Conservation (phyloP, 73 alveolate genomes). For the Paramecium biaurelia region DNA sequence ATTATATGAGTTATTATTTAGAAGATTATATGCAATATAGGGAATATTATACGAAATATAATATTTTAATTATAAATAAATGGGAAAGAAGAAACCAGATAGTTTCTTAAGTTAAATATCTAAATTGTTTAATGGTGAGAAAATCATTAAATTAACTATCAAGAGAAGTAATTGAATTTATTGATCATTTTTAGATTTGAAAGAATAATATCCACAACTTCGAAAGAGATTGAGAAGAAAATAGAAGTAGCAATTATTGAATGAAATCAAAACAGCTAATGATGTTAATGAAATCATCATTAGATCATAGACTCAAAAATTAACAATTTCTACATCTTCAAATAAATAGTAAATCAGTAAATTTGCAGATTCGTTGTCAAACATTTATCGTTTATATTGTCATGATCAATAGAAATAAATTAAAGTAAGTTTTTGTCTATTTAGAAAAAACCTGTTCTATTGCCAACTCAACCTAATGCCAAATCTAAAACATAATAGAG, state of each 20-base stretch:
- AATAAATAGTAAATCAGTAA: not conserved
- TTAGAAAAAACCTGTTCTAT: slow-evolving; percentile 35
- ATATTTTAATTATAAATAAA: not conserved
- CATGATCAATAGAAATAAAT: not conserved
- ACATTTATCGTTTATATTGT: not conserved
- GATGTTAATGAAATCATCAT: not conserved
- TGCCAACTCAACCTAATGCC: not conserved
- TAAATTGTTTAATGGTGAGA: not conserved
- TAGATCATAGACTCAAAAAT: not conserved
- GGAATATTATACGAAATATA: not conserved
- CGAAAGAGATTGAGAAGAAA: not conserved
- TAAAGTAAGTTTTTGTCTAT: not conserved
- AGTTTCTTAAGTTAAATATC: not conserved
- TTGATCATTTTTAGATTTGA: not conserved
- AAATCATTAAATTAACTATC: not conserved
- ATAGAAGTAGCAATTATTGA: not conserved
- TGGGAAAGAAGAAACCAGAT: not conserved
- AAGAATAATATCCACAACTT: not conserved
- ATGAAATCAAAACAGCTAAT: not conserved
- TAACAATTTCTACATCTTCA: not conserved
- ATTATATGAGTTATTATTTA: no score
- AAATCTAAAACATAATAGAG: not conserved
- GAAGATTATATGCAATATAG: no score
- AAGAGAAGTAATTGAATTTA: slow-evolving; percentile 9
- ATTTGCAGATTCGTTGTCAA: not conserved